phyloP scores from a whole-genome alignment of 2,329 filamentous ascomycete genomes.

The Lecanosticta acicola region DNA sequence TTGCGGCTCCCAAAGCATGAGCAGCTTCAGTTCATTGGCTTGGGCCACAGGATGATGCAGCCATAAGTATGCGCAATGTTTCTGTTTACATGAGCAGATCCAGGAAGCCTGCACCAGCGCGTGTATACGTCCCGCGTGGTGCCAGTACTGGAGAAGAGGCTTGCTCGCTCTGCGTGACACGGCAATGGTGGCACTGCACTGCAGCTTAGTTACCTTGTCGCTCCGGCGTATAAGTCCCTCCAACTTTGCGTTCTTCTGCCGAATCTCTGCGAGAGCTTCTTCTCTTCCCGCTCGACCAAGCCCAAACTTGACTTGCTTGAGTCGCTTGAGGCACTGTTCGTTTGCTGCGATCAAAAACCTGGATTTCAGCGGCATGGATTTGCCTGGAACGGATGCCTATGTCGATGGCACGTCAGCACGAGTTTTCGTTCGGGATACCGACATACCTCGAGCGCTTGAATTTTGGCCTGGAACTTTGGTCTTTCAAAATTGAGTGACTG shows the following conservation, averaged over 20 bases:
- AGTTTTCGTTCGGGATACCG: no score
- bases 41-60: constrained; percentile 3
- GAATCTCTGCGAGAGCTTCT: constrained; percentile 5
- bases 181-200: neutral
- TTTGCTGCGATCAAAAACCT: neutral
- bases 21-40: constrained; percentile 4
- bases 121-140: constrained; percentile 10
- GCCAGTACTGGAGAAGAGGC: constrained; percentile 11
- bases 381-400: no score
- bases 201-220: constrained; percentile 1
- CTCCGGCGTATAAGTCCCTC: constrained; percentile 2
- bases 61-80: constrained; percentile 9
- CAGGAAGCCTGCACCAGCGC: constrained; percentile 4
- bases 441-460: no score
- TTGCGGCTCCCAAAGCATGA: constrained; percentile 4
- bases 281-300: neutral
- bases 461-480: constrained; percentile 1
- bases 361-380: no score
- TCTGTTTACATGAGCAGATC: constrained; percentile 7
- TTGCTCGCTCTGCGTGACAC: neutral
- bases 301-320: constrained; percentile 9
- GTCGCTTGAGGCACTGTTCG: neutral
- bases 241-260: constrained; percentile 4
- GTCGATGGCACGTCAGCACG: no score
- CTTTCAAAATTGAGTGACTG: constrained; percentile 1